These are phyloP conservation scores for Phanerochaete carnosa DNA, from an alignment of 768 basidiomycete species.

Conservation along the genomic window DNA sequence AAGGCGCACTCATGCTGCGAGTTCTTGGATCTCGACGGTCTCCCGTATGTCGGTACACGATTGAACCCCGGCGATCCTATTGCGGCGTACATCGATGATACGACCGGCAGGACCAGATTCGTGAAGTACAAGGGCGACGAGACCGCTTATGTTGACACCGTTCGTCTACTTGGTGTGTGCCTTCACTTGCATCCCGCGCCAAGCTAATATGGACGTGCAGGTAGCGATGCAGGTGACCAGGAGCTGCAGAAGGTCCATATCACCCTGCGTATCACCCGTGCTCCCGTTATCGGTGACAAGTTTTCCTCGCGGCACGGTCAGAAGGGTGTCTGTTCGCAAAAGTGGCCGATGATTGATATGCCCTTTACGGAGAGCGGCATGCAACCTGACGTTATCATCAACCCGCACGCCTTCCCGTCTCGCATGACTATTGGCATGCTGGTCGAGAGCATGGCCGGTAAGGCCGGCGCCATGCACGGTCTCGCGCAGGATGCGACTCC, in stretches of 20 bases:
- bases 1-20: constrained; percentile 40
- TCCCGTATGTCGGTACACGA: constrained; percentile 73
- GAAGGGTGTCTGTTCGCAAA: constrained; percentile 99
- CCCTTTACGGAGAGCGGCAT: constrained; percentile 98
- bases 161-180: constrained; percentile 78
- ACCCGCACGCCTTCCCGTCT: constrained; percentile 98
- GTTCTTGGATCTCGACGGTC: constrained; percentile 77
- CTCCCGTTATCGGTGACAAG: constrained; percentile 98
- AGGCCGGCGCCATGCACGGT: constrained; percentile 97
- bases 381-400: constrained; percentile 99
- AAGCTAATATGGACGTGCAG: constrained; percentile 34
- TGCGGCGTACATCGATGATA: constrained; percentile 86
- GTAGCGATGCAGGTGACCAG: constrained; percentile 80
- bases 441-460: constrained; percentile 99
- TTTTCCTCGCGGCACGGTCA: constrained; percentile 99
- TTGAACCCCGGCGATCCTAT: constrained; percentile 75
- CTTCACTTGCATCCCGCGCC: neutral
- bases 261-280: constrained; percentile 88
- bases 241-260: constrained; percentile 92
- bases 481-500: constrained; percentile 98
- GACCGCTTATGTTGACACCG: constrained; percentile 82
- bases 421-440: constrained; percentile 99
- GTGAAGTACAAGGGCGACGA: constrained; percentile 98
- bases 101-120: constrained; percentile 74
- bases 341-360: constrained; percentile 98